A percentile compares a stretch with the other conserved stretches of the same genome.
phyloP scores from a whole-genome alignment of 352 stramenopile genomes.

The Porosira glacialis region DNA sequence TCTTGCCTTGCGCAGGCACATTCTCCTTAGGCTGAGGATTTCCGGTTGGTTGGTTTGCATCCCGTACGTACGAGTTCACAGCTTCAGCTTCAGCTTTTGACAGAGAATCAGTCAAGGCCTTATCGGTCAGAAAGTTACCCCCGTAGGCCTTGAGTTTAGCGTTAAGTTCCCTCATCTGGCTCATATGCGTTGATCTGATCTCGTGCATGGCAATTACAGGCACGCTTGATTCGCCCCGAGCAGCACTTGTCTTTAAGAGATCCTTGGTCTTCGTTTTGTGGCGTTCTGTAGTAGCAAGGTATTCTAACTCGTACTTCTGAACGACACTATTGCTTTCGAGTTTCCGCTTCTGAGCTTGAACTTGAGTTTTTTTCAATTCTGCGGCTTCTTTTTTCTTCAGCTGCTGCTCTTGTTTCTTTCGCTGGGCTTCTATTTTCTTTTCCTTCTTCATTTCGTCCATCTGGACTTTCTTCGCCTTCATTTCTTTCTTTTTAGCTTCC shows the following conservation, averaged over 20 bases:
- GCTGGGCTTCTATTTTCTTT: neutral
- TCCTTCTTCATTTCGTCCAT: neutral
- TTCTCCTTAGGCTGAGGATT: no score
- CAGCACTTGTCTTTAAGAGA: constrained; percentile 39
- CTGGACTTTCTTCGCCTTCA: neutral
- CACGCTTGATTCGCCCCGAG: constrained; percentile 32
- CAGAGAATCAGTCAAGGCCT: constrained; percentile 25
- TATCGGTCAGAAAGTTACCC: constrained; percentile 16
- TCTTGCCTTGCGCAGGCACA: no score
- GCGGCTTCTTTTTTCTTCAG: neutral
- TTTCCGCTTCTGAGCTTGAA: neutral
- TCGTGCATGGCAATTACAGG: constrained; percentile 16
- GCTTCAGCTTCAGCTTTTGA: constrained; percentile 30
- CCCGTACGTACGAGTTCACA: constrained; percentile 23
- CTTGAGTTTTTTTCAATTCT: constrained; percentile 11
- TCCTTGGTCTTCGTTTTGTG: constrained; percentile 29
- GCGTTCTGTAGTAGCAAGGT: constrained; percentile 7
- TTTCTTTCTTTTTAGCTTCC: constrained; percentile 4
- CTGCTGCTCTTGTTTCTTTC: constrained; percentile 11
- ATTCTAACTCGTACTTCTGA: constrained; percentile 16
- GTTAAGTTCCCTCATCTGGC: constrained; percentile 18
- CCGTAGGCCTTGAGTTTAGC: neutral
- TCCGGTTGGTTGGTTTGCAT: no score
- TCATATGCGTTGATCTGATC: constrained; percentile 23
- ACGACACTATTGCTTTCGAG: neutral